Evolutionary conservation across 768 basidiomycete genomes (phyloP), one percentile per base, ranked within the genome.

Genomic region (Strobilomyces confusus): DNA sequence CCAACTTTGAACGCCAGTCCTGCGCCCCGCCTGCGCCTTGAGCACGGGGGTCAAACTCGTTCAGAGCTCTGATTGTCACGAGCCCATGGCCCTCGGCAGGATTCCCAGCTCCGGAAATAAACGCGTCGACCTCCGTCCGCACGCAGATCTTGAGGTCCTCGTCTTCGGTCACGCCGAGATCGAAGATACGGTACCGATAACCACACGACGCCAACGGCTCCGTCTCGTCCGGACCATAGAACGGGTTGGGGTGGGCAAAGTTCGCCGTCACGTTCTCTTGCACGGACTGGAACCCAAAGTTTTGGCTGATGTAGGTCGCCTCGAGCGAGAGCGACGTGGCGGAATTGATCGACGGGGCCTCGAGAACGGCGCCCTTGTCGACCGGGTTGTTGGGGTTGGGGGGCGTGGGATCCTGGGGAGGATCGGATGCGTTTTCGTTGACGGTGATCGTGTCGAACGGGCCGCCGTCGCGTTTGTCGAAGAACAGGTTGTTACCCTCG

Each of bases 261-360:
- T 92, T 85, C 38, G 89, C 76, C 8, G 87, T 75, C 26, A 80
- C 74, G 29, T 70, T 80, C 69, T 95, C 92, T 50, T 82, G 78
- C 41, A 95, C 95, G 41, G 91, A 87, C 72, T 99, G 97, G 81
- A 95, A 97, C 23, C 89, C 86, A 64, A 98, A 99, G 72, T 98
- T 98, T 68, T 95, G 92, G 76, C 98, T 98, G 77, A 99, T 92
- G 73, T 95, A 98, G 25, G 95, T 98, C 6, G 97, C 97, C 72
- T 99, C 97, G 32, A 98, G 80, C 1, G 95, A 95, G 25, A 99
- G 78, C 1, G 92, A 93, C 5, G 91, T 91, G 1, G 94, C 91
- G 6, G 92, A 84, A 73, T 99, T 99, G 72, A 98, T 93, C 5
- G 89, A 82, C 7, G 91, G 87, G 1, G 79, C 74, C 60, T 95